Evolutionary conservation across 352 stramenopile genomes (phyloP).

Genomic region (Pythium myriotylum): DNA sequence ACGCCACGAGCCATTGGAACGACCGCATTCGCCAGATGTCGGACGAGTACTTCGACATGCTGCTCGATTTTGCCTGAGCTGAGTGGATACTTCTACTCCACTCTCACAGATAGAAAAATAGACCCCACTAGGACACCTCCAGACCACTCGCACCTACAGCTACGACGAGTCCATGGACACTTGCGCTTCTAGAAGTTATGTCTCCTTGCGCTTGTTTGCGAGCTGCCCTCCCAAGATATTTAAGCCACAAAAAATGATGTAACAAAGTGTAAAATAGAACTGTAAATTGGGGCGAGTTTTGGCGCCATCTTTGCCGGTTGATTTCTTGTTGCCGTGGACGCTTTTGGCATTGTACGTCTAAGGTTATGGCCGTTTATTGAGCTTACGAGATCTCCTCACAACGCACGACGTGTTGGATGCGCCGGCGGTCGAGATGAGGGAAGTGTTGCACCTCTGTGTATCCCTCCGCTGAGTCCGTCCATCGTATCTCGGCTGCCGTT

Average conservation of each 20-base stretch:
- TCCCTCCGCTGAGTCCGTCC: conserved; percentile 12
- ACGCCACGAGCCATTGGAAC: conserved; percentile 73
- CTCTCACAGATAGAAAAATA: conserved; percentile 7
- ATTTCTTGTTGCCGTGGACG: no score
- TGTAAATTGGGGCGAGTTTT: conserved; percentile 7
- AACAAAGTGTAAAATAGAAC: conserved; percentile 21
- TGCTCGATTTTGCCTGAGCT: conserved; percentile 74
- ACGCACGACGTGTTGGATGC: conserved; percentile 63
- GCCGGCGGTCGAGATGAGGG: conserved; percentile 40
- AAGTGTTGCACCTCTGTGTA: conserved; percentile 9
- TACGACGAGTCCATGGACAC: not conserved
- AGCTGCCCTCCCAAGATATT: conserved; percentile 13
- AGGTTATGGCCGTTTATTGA: not conserved
- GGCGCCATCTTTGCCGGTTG: no score
- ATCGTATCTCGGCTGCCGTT: conserved; percentile 8
- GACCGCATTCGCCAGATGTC: conserved; percentile 74
- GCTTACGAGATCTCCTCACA: conserved; percentile 30
- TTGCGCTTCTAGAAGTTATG: no score
- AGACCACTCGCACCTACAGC: conserved; percentile 10
- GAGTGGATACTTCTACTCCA: conserved; percentile 5
- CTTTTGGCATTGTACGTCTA: no score
- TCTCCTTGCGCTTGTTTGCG: not conserved
- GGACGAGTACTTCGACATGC: conserved; percentile 81
- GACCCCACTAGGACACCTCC: conserved; percentile 7
- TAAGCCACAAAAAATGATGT: conserved; percentile 37